Evolutionary conservation across 192 early-diverging fungal genomes (phyloP).

Genomic region (Backusella liffmaniae): DNA sequence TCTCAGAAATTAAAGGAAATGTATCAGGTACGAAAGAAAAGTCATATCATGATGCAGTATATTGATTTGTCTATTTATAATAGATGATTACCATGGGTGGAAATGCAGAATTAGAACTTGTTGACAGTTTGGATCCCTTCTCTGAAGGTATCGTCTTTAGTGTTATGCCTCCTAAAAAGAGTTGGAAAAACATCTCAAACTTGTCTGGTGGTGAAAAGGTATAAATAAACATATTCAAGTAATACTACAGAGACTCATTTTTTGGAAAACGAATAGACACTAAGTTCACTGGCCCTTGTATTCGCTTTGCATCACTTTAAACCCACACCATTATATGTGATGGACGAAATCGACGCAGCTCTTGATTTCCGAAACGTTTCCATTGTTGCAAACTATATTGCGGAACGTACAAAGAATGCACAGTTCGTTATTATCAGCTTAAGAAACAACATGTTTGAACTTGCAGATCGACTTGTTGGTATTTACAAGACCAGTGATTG

Average conservation of each 20-base stretch:
- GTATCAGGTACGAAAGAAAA: slow-evolving; percentile 73
- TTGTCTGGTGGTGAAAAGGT: slow-evolving; percentile 99
- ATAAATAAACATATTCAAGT: slow-evolving; percentile 16
- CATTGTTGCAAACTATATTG: slow-evolving; percentile 99
- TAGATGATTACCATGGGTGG: slow-evolving; percentile 97
- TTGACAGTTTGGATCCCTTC: slow-evolving; percentile 97
- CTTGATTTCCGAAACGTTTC: slow-evolving; percentile 99
- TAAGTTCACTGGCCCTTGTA: slow-evolving; percentile 97
- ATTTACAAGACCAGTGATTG: slow-evolving; percentile 97
- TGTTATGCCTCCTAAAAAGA: slow-evolving; percentile 99
- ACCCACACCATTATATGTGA: slow-evolving; percentile 98
- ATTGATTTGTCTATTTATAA: neutral
- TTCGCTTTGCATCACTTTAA: slow-evolving; percentile 99
- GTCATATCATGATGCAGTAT: neutral
- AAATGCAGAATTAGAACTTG: slow-evolving; percentile 96
- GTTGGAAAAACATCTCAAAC: slow-evolving; percentile 99
- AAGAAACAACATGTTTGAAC: slow-evolving; percentile 99
- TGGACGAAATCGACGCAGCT: slow-evolving; percentile 99
- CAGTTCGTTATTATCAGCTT: slow-evolving; percentile 99
- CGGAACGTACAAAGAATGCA: slow-evolving; percentile 93
- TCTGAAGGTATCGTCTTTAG: slow-evolving; percentile 98
- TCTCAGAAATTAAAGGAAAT: slow-evolving; percentile 98
- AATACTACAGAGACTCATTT: neutral
- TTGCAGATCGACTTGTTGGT: slow-evolving; percentile 96
- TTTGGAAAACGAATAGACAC: slow-evolving; percentile 53